Base-by-base conservation (phyloP, 2,329 filamentous ascomycete genomes). In the Elsinoe perseae region DNA sequence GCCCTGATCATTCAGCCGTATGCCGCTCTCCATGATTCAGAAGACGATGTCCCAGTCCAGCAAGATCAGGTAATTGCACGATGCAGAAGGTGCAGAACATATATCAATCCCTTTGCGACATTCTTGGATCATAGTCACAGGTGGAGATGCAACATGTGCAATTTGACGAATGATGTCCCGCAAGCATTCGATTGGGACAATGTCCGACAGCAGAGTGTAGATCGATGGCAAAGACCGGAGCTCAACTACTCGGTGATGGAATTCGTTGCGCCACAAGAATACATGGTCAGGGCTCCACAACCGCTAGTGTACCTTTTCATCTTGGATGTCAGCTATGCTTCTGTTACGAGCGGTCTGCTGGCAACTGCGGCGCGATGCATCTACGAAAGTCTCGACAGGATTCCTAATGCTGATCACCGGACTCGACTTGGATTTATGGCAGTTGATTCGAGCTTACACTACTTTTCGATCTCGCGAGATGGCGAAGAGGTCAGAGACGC, bases 91-190 rank as follows among this genome's bases (percentile, higher is more conserved):
- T 98, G 93, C 74, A 81, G 93, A 64, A 93, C 92, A 56, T 97
- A 97, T 71, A 97, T 97, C 77, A 97, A 97, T 70, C 91, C 93
- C 10, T 98, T 92, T 64, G 93, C 95, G 58, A 89, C 89, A 46
- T 98, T 98, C 75, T 77, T 98, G 59, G 93, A 98, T 66, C 89
- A 97, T 68, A 93, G 93, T 46, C 93, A 98, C 74, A 83, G 93
- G 68, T 98, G 93, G 93, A 86, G 92, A 67, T 98, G 93, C 77
- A 98, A 98, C 75, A 96, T 98, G 91, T 98, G 93, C 73, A 97
- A 95, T 72, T 78, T 98, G 62, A 96, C 91, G 64, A 98, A 98
- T 70, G 93, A 98, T 65, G 92, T 97, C 36, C 93, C 93, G n/a
- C 93, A 98, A 73, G 91, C 91, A 34, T 98, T 98, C 63, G 93